These are phyloP conservation scores for Geotrichum klebahnii DNA, from an alignment of 1,139 yeast genomes.

Conservation along the genomic window DNA sequence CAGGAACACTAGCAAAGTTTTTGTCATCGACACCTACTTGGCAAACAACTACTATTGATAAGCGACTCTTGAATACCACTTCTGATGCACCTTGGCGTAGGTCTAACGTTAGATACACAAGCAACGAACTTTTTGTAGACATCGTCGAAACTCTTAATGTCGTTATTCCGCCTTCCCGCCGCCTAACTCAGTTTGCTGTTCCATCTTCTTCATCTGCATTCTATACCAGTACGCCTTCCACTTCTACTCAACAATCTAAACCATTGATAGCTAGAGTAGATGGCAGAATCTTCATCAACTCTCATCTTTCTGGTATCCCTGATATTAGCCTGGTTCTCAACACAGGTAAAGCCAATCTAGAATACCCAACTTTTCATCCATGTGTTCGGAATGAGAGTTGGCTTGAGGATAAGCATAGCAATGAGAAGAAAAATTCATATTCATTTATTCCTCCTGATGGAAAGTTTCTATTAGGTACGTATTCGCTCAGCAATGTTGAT, in stretches of 20 bases:
- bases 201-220: slow-evolving; percentile 36
- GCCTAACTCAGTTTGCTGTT: slow-evolving; percentile 20
- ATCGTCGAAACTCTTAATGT: slow-evolving; percentile 57
- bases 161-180: slow-evolving; percentile 38
- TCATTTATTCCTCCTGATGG: slow-evolving; percentile 91
- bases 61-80: slow-evolving; percentile 14
- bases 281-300: slow-evolving; percentile 61
- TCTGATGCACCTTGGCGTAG: slow-evolving; percentile 67
- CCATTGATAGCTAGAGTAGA: slow-evolving; percentile 58
- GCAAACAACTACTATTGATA: slow-evolving; percentile 3
- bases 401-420: neutral
- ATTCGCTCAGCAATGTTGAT: slow-evolving; percentile 52
- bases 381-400: slow-evolving; percentile 43
- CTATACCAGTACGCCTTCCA: slow-evolving; percentile 29
- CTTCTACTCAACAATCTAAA: slow-evolving; percentile 28
- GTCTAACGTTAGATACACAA: slow-evolving; percentile 58
- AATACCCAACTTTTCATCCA: slow-evolving; percentile 49
- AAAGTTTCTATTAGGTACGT: slow-evolving; percentile 57
- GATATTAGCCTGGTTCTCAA: slow-evolving; percentile 55
- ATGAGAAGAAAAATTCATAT: slow-evolving; percentile 35
- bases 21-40: slow-evolving; percentile 25
- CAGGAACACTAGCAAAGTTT: slow-evolving; percentile 34
- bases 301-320: slow-evolving; percentile 74
- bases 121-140: slow-evolving; percentile 80
- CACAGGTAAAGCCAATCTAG: slow-evolving; percentile 39